A percentile compares a stretch with the other conserved stretches of the same genome.
Evolutionary conservation across 768 basidiomycete species (phyloP).

Genomic region (Mycena chlorophos): DNA sequence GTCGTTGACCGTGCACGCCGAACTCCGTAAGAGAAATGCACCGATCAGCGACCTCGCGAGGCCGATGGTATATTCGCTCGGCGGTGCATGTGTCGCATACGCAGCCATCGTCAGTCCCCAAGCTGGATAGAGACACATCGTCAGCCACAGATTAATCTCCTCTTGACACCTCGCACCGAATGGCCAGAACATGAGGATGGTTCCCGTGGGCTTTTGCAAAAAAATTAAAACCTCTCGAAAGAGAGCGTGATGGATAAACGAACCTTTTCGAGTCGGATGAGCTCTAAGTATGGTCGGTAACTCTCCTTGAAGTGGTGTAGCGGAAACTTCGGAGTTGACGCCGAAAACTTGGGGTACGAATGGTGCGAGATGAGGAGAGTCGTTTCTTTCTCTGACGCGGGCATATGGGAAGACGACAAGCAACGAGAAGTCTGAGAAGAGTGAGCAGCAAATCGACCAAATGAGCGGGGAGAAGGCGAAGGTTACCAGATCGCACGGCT

Average conservation of each 20-base stretch:
- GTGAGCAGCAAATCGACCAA: not conserved
- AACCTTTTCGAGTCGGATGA: conserved; percentile 53
- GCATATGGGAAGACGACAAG: not conserved
- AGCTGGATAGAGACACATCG: not conserved
- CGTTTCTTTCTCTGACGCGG: conserved; percentile 18
- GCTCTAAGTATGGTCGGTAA: conserved; percentile 46
- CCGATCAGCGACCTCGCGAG: not conserved
- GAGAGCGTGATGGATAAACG: not conserved
- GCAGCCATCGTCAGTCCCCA: conserved; percentile 4
- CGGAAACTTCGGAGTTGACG: conserved; percentile 31
- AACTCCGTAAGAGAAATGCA: not conserved
- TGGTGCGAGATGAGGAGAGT: conserved; percentile 29
- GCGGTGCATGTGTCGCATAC: not conserved
- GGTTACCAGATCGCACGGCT: not conserved
- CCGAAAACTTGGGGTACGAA: conserved; percentile 4
- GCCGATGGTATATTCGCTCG: not conserved
- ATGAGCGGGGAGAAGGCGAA: not conserved
- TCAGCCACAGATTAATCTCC: not conserved
- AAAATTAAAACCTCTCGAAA: not conserved
- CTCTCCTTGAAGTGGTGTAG: conserved; percentile 31
- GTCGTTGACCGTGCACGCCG: conserved; percentile 20
- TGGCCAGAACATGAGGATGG: conserved; percentile 55
- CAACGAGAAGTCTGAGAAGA: not conserved
- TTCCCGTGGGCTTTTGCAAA: conserved; percentile 45
- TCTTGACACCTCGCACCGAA: conserved; percentile 36